These are phyloP conservation scores for Penicillium italicum DNA, from an alignment of 2,329 filamentous ascomycete genomes.

Conservation along the genomic window DNA sequence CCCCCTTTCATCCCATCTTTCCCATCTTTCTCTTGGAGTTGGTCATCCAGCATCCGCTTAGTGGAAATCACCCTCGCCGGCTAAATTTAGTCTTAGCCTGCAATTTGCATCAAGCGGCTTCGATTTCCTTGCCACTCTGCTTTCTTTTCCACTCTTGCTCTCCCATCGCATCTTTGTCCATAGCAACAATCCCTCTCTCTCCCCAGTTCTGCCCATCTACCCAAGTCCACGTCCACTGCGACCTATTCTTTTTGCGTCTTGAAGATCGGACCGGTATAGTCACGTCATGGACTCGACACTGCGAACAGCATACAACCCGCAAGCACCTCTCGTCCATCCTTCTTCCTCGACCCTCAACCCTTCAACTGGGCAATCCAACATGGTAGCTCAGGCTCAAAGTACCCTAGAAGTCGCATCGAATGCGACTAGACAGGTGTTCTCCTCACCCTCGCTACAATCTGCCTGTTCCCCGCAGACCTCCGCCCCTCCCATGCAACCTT, in stretches of 20 bases:
- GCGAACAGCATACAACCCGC: slow-evolving; percentile 15
- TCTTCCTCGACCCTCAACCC: slow-evolving; percentile 12
- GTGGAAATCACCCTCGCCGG: not conserved
- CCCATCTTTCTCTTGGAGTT: not conserved
- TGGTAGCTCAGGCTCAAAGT: slow-evolving; percentile 10
- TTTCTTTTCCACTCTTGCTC: not conserved
- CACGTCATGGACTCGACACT: slow-evolving; percentile 19
- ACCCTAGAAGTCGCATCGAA: slow-evolving; percentile 13
- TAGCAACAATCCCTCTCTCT: not conserved
- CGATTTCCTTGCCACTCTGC: slow-evolving; percentile 2
- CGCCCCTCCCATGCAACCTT: slow-evolving; percentile 16
- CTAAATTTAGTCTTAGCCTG: not conserved
- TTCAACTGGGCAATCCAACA: slow-evolving; percentile 8
- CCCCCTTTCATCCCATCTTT: not conserved
- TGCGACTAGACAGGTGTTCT: slow-evolving; percentile 12
- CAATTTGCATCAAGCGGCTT: slow-evolving; percentile 5
- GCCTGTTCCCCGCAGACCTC: slow-evolving; percentile 11
- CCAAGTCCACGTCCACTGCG: not conserved
- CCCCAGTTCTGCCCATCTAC: not conserved
- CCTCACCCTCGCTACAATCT: slow-evolving; percentile 15
- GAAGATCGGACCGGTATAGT: not conserved
- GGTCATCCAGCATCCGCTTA: not conserved
- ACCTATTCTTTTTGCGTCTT: not conserved
- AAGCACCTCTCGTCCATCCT: slow-evolving; percentile 9
- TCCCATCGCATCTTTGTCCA: not conserved